phyloP scores from a whole-genome alignment of 441 rosid species.

The Rhodomyrtus psidioides region DNA sequence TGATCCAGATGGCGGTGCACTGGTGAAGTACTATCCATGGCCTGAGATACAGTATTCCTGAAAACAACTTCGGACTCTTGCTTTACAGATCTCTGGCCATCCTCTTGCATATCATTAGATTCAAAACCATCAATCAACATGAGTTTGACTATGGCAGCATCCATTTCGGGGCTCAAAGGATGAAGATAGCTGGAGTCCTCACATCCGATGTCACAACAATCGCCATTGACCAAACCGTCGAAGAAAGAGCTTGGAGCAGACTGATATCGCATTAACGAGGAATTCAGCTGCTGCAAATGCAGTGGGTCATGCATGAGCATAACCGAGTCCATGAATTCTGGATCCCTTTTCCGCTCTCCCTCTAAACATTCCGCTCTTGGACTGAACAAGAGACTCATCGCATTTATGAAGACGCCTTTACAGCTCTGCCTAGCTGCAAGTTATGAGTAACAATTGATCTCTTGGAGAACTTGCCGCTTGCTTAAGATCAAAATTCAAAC shows the following conservation, averaged over 20 bases:
- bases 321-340: conserved; percentile 26
- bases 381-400: conserved; percentile 36
- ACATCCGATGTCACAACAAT: neutral
- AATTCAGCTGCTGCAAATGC: conserved; percentile 12
- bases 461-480: neutral
- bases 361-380: conserved; percentile 24
- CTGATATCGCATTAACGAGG: conserved; percentile 22
- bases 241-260: conserved; percentile 40
- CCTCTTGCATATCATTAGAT: conserved; percentile 21
- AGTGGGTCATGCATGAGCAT: conserved; percentile 12
- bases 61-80: conserved; percentile 18
- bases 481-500: neutral
- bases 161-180: conserved; percentile 38
- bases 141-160: conserved; percentile 21
- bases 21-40: conserved; percentile 10
- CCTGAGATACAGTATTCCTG: neutral
- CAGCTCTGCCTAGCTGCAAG: neutral
- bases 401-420: neutral
- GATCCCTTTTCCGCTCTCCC: conserved; percentile 25
- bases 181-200: conserved; percentile 18
- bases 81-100: conserved; percentile 25
- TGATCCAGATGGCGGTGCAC: conserved; percentile 16
- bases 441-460: neutral
- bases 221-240: conserved; percentile 9
- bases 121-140: conserved; percentile 16